Percentiles rank a stretch among this genome's conserved stretches.
Conservation (phyloP, 2,329 filamentous ascomycete genomes). For the Graphilbum fragrans region DNA sequence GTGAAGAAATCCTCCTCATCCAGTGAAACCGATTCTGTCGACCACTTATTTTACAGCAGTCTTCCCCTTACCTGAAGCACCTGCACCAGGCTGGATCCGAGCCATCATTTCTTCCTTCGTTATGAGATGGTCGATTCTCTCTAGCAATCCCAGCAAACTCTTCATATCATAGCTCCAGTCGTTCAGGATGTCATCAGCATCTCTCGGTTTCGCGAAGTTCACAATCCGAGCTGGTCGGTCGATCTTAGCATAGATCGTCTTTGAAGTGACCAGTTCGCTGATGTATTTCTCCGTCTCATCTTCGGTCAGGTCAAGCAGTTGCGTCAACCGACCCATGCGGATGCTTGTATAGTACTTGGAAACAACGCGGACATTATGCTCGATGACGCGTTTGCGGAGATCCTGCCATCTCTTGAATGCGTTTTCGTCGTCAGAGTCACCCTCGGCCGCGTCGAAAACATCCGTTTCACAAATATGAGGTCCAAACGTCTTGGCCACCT, state of each 20-base stretch:
- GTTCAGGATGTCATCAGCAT: slow-evolving; percentile 91
- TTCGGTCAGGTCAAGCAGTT: slow-evolving; percentile 82
- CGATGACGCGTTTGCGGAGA: slow-evolving; percentile 93
- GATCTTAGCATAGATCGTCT: slow-evolving; percentile 97
- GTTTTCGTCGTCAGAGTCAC: slow-evolving; percentile 62
- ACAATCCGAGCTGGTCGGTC: slow-evolving; percentile 87
- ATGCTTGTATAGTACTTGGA: slow-evolving; percentile 99
- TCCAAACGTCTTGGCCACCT: slow-evolving; percentile 79
- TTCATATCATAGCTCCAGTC: slow-evolving; percentile 92
- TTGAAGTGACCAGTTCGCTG: slow-evolving; percentile 88
- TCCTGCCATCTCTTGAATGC: slow-evolving; percentile 83
- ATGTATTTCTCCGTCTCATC: slow-evolving; percentile 99
- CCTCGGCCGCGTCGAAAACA: slow-evolving; percentile 63
- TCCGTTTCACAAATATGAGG: slow-evolving; percentile 80
- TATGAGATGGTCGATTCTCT: slow-evolving; percentile 91
- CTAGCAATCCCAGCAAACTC: slow-evolving; percentile 61
- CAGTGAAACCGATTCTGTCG: not conserved
- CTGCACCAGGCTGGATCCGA: slow-evolving; percentile 61
- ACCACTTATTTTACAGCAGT: slow-evolving; percentile 20
- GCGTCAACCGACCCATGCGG: slow-evolving; percentile 77
- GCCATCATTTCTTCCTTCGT: slow-evolving; percentile 99
- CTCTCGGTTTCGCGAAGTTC: slow-evolving; percentile 86
- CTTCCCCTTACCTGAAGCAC: not conserved
- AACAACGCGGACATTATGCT: slow-evolving; percentile 95
- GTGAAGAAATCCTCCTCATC: not conserved